Percentiles rank a stretch among this genome's conserved stretches.
These are phyloP conservation scores for Emmonsia crescens DNA, from an alignment of 2,329 filamentous ascomycete species.

Conservation along the genomic window DNA sequence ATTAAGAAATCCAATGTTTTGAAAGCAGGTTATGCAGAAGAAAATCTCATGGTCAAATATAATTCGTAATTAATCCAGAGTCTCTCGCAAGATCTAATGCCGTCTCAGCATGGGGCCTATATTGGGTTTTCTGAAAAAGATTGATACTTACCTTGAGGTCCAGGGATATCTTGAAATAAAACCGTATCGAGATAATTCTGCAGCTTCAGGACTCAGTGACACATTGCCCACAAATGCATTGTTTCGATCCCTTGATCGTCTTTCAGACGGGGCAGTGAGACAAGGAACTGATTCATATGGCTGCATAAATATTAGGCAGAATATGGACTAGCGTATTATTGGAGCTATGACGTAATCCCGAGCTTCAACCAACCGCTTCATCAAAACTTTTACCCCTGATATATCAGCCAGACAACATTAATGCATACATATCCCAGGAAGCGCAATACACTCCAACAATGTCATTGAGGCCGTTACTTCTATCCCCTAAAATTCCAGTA, in stretches of 20 bases:
- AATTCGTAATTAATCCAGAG: not conserved
- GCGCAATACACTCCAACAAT: not conserved
- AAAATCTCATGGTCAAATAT: not conserved
- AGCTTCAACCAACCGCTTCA: not conserved
- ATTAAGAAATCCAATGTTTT: not conserved
- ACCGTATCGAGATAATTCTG: not conserved
- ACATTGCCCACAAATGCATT: not conserved
- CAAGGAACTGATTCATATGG: not conserved
- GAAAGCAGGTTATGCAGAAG: not conserved
- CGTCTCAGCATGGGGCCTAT: not conserved
- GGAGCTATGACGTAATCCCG: not conserved
- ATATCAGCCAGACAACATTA: not conserved
- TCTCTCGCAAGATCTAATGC: not conserved
- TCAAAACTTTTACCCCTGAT: not conserved
- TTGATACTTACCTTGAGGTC: not conserved
- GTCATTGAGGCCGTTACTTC: not conserved
- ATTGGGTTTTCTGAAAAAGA: not conserved
- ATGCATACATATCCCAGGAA: not conserved
- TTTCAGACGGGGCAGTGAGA: not conserved
- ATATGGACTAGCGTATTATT: not conserved
- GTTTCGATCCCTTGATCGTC: not conserved
- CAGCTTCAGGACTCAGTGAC: not conserved
- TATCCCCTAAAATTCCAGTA: not conserved
- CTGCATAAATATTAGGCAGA: not conserved
- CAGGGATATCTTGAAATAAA: not conserved